Evolutionary conservation across 306 rosid genomes (phyloP), one percentile per base, ranked within the genome.

Genomic region (Acacia crassicarpa): DNA sequence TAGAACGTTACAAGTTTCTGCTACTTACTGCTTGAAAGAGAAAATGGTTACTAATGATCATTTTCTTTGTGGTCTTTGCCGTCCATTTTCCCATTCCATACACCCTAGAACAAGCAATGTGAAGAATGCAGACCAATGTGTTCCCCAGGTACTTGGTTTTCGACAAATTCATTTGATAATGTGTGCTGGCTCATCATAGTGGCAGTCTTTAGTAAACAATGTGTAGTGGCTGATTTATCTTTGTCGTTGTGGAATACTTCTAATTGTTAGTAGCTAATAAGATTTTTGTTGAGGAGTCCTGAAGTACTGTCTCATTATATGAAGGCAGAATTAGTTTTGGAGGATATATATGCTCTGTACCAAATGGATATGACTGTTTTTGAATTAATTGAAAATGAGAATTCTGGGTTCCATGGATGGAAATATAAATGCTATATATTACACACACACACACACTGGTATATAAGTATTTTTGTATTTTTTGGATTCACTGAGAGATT

Each of bases 1-100:
- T 91, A 90, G 84, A 81, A 63, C 33, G 83, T 76, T 72, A 14
- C 63, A 83, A 38, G 59, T 81, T 83, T 59, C 78, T 78, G 82
- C 80, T 27, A 62, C 63, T 72, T 83, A 45, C 74, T 62, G 74
- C 51, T 22, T 75, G 76, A 75, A 84, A 82, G 81, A 23, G 78
- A 69, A 75, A 78, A 30, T 5, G 78, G 10, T 48, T 85, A 70
- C 76, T 33, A 22, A 75, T 77, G 32, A 25, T 12, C 62, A 53
- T 79, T 73, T 77, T 56, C 70, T 53, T 62, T 51, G 65, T 61
- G 51, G 63, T 70, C 70, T 62, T 46, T 44, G 63, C 54, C 41
- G 68, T 74, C 41, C 71, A 61, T 77, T 49, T 80, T 79, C 74
- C 45, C 85, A 84, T 82, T 78, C 78, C 32, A 84, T 71, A 79